Conservation (phyloP, 352 stramenopile species). For the Globisporangium recalcitrans region DNA sequence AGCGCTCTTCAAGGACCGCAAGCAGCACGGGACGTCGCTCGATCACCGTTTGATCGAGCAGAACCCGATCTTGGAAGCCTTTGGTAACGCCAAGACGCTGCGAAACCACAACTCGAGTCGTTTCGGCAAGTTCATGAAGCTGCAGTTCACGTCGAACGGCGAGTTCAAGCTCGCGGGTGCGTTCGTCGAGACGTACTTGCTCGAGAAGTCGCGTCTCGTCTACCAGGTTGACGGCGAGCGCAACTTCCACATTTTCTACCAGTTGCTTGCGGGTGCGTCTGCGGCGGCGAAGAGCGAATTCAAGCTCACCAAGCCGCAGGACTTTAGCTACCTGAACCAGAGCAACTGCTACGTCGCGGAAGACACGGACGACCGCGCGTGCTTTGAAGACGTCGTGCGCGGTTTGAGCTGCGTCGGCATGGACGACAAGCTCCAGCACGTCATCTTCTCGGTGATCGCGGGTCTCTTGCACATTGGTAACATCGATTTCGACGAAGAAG, state of each 20-base stretch:
- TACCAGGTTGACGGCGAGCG: conserved; percentile 89
- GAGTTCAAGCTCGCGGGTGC: conserved; percentile 82
- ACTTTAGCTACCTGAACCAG: conserved; percentile 94
- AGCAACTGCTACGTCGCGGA: conserved; percentile 90
- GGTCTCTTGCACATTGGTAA: conserved; percentile 96
- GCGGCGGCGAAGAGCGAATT: conserved; percentile 48
- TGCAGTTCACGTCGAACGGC: conserved; percentile 89
- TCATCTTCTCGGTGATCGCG: conserved; percentile 91
- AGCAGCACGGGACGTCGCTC: conserved; percentile 57
- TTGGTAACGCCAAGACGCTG: conserved; percentile 94
- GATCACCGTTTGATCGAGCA: conserved; percentile 84
- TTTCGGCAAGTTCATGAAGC: conserved; percentile 95
- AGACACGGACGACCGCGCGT: conserved; percentile 88
- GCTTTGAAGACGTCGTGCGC: conserved; percentile 66
- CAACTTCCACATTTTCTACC: conserved; percentile 96
- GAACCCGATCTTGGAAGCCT: conserved; percentile 94
- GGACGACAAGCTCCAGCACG: conserved; percentile 51
- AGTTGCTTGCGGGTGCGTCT: conserved; percentile 76
- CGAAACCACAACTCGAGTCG: conserved; percentile 93
- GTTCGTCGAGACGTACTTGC: conserved; percentile 86
- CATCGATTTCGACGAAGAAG: conserved; percentile 91
- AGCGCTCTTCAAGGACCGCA: conserved; percentile 36
- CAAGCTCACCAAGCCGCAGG: conserved; percentile 65
- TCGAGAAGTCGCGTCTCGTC: conserved; percentile 86
- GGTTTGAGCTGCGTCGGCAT: conserved; percentile 80